Evolutionary conservation across 2,329 filamentous ascomycete genomes (phyloP).

Genomic region (Blastomyces gilchristii): DNA sequence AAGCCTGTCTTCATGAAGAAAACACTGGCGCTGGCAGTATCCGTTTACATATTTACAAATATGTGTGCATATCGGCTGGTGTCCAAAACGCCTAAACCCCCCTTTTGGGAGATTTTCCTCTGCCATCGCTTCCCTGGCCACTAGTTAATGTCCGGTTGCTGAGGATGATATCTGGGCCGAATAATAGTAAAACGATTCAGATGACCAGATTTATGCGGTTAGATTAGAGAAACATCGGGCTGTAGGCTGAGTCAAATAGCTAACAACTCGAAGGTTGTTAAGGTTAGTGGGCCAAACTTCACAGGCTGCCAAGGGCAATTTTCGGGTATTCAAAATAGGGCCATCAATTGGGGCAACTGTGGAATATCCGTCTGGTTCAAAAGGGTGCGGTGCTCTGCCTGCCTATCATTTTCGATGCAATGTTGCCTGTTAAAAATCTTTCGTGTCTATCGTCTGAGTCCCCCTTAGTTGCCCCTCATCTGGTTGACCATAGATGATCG

Average conservation of each 20-base stretch:
- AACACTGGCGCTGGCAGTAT: not conserved
- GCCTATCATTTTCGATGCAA: conserved; percentile 1
- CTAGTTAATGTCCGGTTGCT: not conserved
- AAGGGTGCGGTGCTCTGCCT: conserved; percentile 1
- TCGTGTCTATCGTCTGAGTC: not conserved
- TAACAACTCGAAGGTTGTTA: not conserved
- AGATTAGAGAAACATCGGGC: not conserved
- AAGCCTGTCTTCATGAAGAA: not conserved
- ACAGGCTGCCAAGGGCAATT: not conserved
- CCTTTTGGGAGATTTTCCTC: not conserved
- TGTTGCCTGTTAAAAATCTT: not conserved
- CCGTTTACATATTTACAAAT: not conserved
- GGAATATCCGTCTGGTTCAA: conserved; percentile 6
- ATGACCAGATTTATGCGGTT: conserved; percentile 6
- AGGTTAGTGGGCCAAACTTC: conserved; percentile 6
- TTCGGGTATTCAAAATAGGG: conserved; percentile 4
- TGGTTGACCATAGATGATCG: not conserved
- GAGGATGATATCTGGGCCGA: not conserved
- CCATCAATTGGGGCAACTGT: conserved; percentile 1
- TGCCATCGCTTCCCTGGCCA: not conserved
- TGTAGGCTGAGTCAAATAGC: not conserved
- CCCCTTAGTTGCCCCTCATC: not conserved
- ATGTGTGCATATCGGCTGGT: not conserved
- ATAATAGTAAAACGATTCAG: not conserved
- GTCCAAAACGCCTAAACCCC: not conserved